Evolutionary conservation across 495 filamentous ascomycete genomes (phyloP), one percentile per base, ranked within the genome.

Genomic region (Chaetomidium leptoderma): DNA sequence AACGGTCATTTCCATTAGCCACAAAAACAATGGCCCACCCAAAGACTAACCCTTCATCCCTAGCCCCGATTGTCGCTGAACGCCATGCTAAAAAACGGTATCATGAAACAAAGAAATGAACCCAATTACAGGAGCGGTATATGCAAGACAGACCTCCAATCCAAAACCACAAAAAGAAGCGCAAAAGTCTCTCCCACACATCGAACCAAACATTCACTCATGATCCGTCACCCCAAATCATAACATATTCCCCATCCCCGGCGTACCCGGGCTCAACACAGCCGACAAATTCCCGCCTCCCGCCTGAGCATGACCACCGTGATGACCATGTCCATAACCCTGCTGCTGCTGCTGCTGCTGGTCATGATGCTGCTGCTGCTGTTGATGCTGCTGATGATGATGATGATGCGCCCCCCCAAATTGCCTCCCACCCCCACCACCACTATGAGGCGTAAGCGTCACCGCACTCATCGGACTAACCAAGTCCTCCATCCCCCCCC

Each of bases 391-490:
- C n/a, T n/a, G n/a, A n/a, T n/a, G 36, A 35, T 13, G 32, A 35
- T 35, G 32, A 2, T 35, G 32, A 35, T 35, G 7, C 36, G 14
- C 29, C 39, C n/a, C n/a, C 32, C n/a, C 37, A 52, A 26, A 53
- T 46, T 14, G 27, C 37, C 42, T 29, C 19, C 52, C 24, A 4
- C 50, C 19, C 4, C 10, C 39, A 16, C 19, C 14, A 14, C 39
- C 52, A 26, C 52, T 55, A 36, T 47, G 53, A 14, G 59, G 55
- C 21, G 58, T 67, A 14, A 32, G 35, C 35, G 58, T 53, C 1
- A 23, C 39, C 29, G 61, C 57, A 27, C 56, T 65, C 16, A 67
- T 13, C 26, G 65, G 62, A 35, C 65, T 67, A 35, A 65, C 62
- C 16, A 67, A 13, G 23, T 65, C 65, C 51, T 65, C 63, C 43